Conservation (phyloP, 2,329 filamentous ascomycete genomes). For the Venturia asperata region DNA sequence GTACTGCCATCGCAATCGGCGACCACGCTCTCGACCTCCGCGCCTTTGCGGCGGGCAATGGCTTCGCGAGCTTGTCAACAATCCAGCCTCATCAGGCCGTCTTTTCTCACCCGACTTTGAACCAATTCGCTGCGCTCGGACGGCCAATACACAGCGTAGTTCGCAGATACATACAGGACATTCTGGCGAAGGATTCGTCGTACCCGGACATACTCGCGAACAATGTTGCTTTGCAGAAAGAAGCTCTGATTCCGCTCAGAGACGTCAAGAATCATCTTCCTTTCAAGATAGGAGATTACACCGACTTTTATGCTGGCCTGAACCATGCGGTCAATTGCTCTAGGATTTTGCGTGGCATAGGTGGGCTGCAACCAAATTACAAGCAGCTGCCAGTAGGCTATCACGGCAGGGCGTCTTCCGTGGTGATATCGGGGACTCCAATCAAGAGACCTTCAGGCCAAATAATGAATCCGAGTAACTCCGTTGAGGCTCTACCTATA, state of each 20-base stretch:
- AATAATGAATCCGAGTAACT: constrained; percentile 52
- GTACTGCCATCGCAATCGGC: constrained; percentile 65
- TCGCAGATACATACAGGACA: constrained; percentile 58
- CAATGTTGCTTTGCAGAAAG: constrained; percentile 51
- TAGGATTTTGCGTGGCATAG: constrained; percentile 62
- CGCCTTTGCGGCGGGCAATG: constrained; percentile 51
- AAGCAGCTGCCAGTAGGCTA: constrained; percentile 75
- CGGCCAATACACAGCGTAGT: constrained; percentile 61
- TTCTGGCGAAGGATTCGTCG: constrained; percentile 55
- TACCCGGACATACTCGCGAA: constrained; percentile 56
- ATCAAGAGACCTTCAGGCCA: constrained; percentile 70
- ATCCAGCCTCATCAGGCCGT: constrained; percentile 53
- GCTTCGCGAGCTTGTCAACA: constrained; percentile 52
- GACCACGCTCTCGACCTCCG: constrained; percentile 63
- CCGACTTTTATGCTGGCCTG: constrained; percentile 75
- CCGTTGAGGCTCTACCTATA: constrained; percentile 55
- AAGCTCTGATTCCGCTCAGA: constrained; percentile 49
- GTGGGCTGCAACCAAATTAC: constrained; percentile 73
- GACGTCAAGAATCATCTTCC: constrained; percentile 62
- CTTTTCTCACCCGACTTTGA: constrained; percentile 60
- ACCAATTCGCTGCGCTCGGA: constrained; percentile 67
- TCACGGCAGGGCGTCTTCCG: constrained; percentile 68
- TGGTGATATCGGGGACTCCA: constrained; percentile 66
- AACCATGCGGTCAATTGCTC: constrained; percentile 72
- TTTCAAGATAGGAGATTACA: constrained; percentile 74